These are phyloP conservation scores for Puya raimondii DNA, from an alignment of 176 grass and related monocot genomes.

Conservation along the genomic window DNA sequence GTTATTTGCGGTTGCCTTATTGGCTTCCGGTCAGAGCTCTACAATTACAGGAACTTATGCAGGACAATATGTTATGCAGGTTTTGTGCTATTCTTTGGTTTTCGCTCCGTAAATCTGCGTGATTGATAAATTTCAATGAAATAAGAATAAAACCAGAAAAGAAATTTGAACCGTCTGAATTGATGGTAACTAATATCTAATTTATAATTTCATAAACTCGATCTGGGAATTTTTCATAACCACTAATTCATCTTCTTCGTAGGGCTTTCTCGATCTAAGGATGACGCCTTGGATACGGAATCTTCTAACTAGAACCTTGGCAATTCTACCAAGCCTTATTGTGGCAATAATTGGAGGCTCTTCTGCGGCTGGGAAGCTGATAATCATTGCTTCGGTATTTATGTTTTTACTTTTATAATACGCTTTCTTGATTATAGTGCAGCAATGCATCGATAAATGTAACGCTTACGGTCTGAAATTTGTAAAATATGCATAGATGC, in stretches of 20 bases:
- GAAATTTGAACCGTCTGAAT: too few relatives aligned
- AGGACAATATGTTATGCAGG: constrained; percentile 99
- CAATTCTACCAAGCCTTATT: constrained; percentile 83
- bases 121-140: too few relatives aligned
- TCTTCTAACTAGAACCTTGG: constrained; percentile 81
- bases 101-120: too few relatives aligned
- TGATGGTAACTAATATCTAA: too few relatives aligned
- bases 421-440: not conserved
- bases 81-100: constrained; percentile 12
- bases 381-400: constrained; percentile 96
- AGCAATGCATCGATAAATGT: not conserved
- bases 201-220: not conserved
- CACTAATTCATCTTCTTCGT: not conserved
- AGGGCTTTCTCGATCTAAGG: constrained; percentile 94
- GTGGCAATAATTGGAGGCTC: constrained; percentile 90
- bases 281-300: constrained; percentile 88
- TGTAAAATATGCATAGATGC: not conserved
- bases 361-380: constrained; percentile 79
- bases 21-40: constrained; percentile 97
- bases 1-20: constrained; percentile 81
- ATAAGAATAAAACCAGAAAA: too few relatives aligned
- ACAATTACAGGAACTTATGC: constrained; percentile 98
- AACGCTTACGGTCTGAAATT: not conserved
- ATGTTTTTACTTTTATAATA: not conserved
- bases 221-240: not conserved